These are phyloP conservation scores for Amaranthus tricolor DNA, from an alignment of 179 eudicot genomes.

Conservation along the genomic window DNA sequence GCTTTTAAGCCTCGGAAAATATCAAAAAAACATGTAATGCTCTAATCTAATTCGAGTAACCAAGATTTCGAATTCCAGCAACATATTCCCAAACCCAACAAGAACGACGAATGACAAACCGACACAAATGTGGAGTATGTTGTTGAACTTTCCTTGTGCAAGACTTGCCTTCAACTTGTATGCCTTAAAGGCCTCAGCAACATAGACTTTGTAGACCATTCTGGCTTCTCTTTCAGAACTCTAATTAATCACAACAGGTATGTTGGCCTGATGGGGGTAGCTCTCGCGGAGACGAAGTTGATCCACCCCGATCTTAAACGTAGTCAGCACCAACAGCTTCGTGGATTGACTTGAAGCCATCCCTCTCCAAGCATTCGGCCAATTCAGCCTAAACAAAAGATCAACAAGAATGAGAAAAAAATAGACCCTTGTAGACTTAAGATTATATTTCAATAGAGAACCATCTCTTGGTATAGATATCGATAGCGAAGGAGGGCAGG, in stretches of 20 bases:
- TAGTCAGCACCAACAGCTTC: slow-evolving; percentile 96
- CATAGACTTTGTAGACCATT: not conserved
- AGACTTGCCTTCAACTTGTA: not conserved
- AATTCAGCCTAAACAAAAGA: slow-evolving; percentile 62
- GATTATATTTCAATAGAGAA: not conserved
- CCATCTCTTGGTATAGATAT: too few relatives aligned
- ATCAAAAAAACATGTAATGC: too few relatives aligned
- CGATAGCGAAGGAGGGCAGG: too few relatives aligned
- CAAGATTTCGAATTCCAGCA: too few relatives aligned
- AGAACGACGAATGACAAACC: not conserved
- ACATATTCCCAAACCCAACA: not conserved
- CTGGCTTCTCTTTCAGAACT: slow-evolving; percentile 6
- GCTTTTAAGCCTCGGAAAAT: too few relatives aligned
- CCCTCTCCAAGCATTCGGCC: slow-evolving; percentile 87
- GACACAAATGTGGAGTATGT: not conserved
- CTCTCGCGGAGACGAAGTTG: not conserved
- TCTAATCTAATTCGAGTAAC: too few relatives aligned
- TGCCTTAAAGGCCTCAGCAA: not conserved
- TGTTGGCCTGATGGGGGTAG: not conserved
- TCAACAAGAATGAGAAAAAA: not conserved
- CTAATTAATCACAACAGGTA: not conserved
- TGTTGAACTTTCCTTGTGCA: not conserved
- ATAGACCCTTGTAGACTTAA: not conserved
- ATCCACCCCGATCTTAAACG: slow-evolving; percentile 22
- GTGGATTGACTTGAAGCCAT: slow-evolving; percentile 80